A percentile compares a stretch with the other conserved stretches of the same genome.
These are phyloP conservation scores for Boletus pseudopeckii DNA, from an alignment of 768 basidiomycete genomes.

Conservation along the genomic window DNA sequence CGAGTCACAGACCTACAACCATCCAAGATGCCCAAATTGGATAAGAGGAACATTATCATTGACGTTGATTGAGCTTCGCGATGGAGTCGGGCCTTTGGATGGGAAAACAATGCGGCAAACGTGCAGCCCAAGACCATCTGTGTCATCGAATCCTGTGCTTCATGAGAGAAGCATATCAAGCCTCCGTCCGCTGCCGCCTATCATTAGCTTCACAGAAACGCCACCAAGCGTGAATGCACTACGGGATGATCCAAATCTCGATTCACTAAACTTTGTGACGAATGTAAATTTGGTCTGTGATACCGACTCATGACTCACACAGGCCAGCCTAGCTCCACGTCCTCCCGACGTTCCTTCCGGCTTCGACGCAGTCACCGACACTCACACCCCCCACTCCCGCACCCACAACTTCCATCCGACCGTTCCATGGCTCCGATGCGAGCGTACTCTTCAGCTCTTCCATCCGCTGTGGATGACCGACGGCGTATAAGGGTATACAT, in stretches of 20 bases:
- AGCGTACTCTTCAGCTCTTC: conserved; percentile 49
- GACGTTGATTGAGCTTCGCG: conserved; percentile 19
- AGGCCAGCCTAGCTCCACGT: conserved; percentile 33
- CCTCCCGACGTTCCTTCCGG: conserved; percentile 56
- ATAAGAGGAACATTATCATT: conserved; percentile 7
- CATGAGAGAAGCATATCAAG: conserved; percentile 7
- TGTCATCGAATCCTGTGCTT: conserved; percentile 19
- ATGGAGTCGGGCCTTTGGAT: conserved; percentile 11
- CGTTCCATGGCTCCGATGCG: conserved; percentile 40
- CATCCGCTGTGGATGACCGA: conserved; percentile 74
- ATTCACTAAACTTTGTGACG: conserved; percentile 7
- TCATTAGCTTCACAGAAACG: conserved; percentile 10
- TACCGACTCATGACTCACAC: conserved; percentile 12
- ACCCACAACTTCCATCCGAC: conserved; percentile 65
- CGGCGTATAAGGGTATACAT: conserved; percentile 76
- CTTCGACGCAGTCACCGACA: conserved; percentile 79
- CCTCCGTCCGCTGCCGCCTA: conserved; percentile 7
- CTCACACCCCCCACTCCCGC: conserved; percentile 86
- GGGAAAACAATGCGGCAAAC: conserved; percentile 26
- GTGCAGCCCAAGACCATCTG: conserved; percentile 10
- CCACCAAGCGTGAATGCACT: conserved; percentile 4
- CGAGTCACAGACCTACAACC: neutral
- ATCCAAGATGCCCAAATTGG: neutral
- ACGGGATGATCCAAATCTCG: conserved; percentile 1
- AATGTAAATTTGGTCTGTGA: conserved; percentile 13